These are phyloP conservation scores for Pythium grandisporangium DNA, from an alignment of 352 stramenopile species.

Conservation along the genomic window DNA sequence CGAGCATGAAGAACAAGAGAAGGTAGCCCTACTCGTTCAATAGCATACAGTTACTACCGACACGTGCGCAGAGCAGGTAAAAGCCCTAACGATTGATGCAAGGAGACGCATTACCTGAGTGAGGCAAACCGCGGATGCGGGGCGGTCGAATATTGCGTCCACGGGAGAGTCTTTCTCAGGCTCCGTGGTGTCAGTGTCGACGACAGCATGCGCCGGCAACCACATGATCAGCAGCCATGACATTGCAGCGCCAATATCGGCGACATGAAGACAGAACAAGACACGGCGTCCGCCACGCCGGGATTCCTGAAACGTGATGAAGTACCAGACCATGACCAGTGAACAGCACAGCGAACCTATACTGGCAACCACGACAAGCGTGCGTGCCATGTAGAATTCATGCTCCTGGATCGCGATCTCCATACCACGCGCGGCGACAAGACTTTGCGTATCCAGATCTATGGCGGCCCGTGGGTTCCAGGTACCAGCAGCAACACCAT, in stretches of 20 bases:
- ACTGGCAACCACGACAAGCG: slow-evolving; percentile 31
- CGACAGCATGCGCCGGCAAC: too few relatives aligned
- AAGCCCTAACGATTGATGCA: too few relatives aligned
- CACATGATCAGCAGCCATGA: slow-evolving; percentile 48
- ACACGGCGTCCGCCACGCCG: slow-evolving; percentile 49
- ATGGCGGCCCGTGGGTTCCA: too few relatives aligned
- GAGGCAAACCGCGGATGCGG: slow-evolving; percentile 14
- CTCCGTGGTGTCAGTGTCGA: too few relatives aligned
- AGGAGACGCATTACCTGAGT: slow-evolving; percentile 36
- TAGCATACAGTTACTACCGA: too few relatives aligned
- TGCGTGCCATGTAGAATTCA: slow-evolving; percentile 9
- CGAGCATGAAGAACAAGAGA: slow-evolving; percentile 55
- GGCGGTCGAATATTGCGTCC: slow-evolving; percentile 3
- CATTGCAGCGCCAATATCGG: slow-evolving; percentile 30
- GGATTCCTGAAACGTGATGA: slow-evolving; percentile 52
- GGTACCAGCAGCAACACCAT: too few relatives aligned
- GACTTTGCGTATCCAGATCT: too few relatives aligned
- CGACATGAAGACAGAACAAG: slow-evolving; percentile 52
- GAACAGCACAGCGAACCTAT: slow-evolving; percentile 27
- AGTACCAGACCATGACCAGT: slow-evolving; percentile 45
- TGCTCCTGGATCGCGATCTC: too few relatives aligned
- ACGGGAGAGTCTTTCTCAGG: too few relatives aligned
- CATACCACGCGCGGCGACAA: too few relatives aligned
- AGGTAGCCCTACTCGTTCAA: slow-evolving; percentile 61
- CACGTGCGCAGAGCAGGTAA: not conserved